phyloP scores from a whole-genome alignment of 169 alveolate species.

The Eimeria maxima region DNA sequence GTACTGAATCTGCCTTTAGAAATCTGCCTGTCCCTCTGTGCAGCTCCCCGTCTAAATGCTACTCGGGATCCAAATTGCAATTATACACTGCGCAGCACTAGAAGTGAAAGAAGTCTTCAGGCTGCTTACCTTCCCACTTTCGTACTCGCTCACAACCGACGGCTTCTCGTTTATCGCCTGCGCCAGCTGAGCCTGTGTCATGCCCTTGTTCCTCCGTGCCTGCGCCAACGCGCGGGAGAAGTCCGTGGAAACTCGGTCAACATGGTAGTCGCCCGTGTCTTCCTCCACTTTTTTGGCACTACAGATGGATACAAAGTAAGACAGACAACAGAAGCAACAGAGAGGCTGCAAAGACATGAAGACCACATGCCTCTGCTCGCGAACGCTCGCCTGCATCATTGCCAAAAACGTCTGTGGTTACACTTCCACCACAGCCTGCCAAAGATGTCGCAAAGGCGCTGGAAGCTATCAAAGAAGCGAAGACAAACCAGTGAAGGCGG shows the following conservation, averaged over 20 bases:
- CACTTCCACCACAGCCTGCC: background rate
- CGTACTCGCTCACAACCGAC: slow-evolving; percentile 86
- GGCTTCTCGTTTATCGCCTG: slow-evolving; percentile 87
- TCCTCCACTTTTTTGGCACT: slow-evolving; percentile 86
- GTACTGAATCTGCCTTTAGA: background rate
- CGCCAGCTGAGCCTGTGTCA: slow-evolving; percentile 87
- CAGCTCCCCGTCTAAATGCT: background rate
- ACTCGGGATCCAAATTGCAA: background rate
- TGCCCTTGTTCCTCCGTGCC: slow-evolving; percentile 85
- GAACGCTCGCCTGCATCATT: background rate
- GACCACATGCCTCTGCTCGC: background rate
- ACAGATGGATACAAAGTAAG: background rate
- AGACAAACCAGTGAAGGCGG: background rate
- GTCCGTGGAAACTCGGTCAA: slow-evolving; percentile 86
- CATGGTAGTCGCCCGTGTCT: slow-evolving; percentile 85
- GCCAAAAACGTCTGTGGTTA: background rate
- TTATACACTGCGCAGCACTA: background rate
- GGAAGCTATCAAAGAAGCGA: background rate
- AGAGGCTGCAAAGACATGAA: background rate
- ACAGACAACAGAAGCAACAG: background rate
- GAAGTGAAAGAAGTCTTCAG: background rate
- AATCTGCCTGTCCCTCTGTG: background rate
- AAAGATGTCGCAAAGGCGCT: background rate
- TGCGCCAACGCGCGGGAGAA: slow-evolving; percentile 86
- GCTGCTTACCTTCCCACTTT: slow-evolving; percentile 83